A percentile compares a stretch with the other conserved stretches of the same genome.
phyloP scores from a whole-genome alignment of 495 filamentous ascomycete genomes.

The Geopyxis carbonaria region DNA sequence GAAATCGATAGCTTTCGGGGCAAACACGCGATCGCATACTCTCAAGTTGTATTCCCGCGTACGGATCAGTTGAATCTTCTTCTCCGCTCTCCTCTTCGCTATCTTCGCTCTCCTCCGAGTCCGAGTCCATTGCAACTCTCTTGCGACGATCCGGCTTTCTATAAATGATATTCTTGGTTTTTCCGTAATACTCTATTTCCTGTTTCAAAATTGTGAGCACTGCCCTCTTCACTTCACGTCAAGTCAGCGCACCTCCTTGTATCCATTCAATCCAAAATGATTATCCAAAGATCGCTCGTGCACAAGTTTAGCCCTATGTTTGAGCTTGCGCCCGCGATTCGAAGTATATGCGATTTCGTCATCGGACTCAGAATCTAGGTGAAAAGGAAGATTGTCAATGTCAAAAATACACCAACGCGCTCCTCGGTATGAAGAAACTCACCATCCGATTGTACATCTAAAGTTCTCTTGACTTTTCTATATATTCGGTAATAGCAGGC shows the following conservation, averaged over 20 bases:
- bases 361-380: slow-evolving; percentile 68
- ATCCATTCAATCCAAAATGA: slow-evolving; percentile 52
- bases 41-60: slow-evolving; percentile 64
- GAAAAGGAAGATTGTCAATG: slow-evolving; percentile 3
- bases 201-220: slow-evolving; percentile 24
- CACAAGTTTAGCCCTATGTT: slow-evolving; percentile 62
- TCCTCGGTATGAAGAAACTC: not conserved
- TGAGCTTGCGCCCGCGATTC: slow-evolving; percentile 85
- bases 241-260: slow-evolving; percentile 51
- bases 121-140: slow-evolving; percentile 33
- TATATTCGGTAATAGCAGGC: not conserved
- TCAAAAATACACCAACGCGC: not conserved
- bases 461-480: slow-evolving; percentile 21
- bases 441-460: slow-evolving; percentile 18
- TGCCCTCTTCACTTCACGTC: slow-evolving; percentile 1
- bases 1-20: not conserved
- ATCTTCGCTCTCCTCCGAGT: slow-evolving; percentile 62
- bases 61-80: slow-evolving; percentile 68
- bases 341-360: slow-evolving; percentile 60
- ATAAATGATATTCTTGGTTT: slow-evolving; percentile 65
- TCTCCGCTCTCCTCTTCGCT: slow-evolving; percentile 52
- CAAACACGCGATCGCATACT: slow-evolving; percentile 32
- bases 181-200: slow-evolving; percentile 72
- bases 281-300: slow-evolving; percentile 57
- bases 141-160: slow-evolving; percentile 47